Base-by-base conservation (phyloP, 1,284 basidiomycete genomes). In the Cryptococcus sp. region DNA sequence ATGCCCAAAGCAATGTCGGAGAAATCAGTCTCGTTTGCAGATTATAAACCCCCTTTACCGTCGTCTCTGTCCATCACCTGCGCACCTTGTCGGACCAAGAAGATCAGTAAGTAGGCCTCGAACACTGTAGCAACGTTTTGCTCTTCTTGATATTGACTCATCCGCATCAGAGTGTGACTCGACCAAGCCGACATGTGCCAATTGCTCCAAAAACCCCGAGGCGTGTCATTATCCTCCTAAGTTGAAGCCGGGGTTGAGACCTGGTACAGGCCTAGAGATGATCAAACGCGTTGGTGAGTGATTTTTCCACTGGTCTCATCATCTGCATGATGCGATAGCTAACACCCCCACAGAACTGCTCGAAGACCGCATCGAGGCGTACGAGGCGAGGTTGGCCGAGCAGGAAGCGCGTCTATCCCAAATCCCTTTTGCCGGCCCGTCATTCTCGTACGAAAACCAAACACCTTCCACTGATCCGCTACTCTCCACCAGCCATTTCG, bases 171-270 rank as follows among this genome's bases (percentile, higher is more conserved):
- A 74, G 52, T 74, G 72, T 52, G 70, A 74, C 54, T 65, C 64
- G 13, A 62, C 58, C 17, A 72, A 72, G 54, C 72, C 72, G 11
- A 57, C 58, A 29, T 74, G 72, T 48, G 51, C 63, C 15, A 70
- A 74, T 50, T 74, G 72, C 62, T 23, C 16, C 50, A 75, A 74
- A 52, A 70, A 66, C 29, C 72, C 74, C 2, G 49, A 57, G 8
- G 72, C 72, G 11, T 78, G 77, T 51, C 64, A 69, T 23, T 78
- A 78, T 48, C 69, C 75, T 11, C 58, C 71, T 49, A 77, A 75
- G 61, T 70, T 71, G 50, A 79, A 79, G 58, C 78, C 78, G 1
- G 78, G 78, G 1, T 56, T 79, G 26, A 69, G 74, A 16, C 69
- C 76, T 0, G 78, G 78, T 1, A 77, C 75, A 0, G 77, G 78